Evolutionary conservation across 2,329 filamentous ascomycete species (phyloP).

Genomic region (Sclerotinia minor): DNA sequence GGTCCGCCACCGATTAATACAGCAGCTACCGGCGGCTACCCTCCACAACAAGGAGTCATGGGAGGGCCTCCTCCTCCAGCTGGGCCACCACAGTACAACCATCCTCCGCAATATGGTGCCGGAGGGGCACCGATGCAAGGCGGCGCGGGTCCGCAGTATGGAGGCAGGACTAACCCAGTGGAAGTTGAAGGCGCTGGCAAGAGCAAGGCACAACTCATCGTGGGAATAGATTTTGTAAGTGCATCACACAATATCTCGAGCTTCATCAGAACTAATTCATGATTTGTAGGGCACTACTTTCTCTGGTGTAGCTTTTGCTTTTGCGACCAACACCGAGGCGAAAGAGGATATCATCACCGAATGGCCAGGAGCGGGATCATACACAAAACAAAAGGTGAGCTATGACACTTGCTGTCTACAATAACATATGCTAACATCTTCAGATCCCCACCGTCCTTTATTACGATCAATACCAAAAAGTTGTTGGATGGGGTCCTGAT

Average conservation of each 20-base stretch:
- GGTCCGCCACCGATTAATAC: slow-evolving; percentile 69
- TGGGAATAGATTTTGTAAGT: slow-evolving; percentile 96
- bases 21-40: slow-evolving; percentile 59
- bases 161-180: slow-evolving; percentile 49
- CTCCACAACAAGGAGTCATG: slow-evolving; percentile 50
- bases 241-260: slow-evolving; percentile 33
- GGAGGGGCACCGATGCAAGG: slow-evolving; percentile 32
- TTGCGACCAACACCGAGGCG: slow-evolving; percentile 93
- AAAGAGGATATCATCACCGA: slow-evolving; percentile 99
- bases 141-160: slow-evolving; percentile 38
- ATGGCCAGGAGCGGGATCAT: slow-evolving; percentile 96
- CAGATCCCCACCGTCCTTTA: slow-evolving; percentile 99
- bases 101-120: slow-evolving; percentile 40
- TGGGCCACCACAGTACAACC: slow-evolving; percentile 41
- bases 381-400: slow-evolving; percentile 94
- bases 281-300: slow-evolving; percentile 82
- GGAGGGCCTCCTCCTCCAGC: slow-evolving; percentile 36
- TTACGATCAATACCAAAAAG: slow-evolving; percentile 99
- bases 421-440: slow-evolving; percentile 30
- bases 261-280: slow-evolving; percentile 25
- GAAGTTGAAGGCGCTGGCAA: slow-evolving; percentile 87
- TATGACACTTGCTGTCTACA: slow-evolving; percentile 10
- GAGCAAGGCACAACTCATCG: slow-evolving; percentile 95
- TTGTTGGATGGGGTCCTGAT: slow-evolving; percentile 98
- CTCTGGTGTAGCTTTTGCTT: slow-evolving; percentile 91